Conservation (phyloP, 331 rosid species). For the Prunus yedoensis region DNA sequence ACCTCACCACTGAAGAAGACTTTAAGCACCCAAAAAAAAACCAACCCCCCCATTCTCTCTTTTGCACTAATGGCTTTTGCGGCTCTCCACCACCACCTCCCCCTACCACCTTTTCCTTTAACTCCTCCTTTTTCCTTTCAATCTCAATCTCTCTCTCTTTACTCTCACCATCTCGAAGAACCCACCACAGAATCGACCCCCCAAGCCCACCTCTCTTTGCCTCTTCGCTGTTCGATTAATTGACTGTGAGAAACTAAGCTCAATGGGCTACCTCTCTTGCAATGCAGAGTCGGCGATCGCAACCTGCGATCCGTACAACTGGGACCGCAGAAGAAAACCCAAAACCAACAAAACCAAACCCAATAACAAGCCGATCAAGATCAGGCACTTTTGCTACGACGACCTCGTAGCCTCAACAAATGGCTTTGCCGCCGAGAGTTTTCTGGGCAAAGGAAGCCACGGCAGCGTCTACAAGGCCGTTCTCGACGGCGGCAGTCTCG, state of each 20-base stretch:
- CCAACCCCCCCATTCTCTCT: not conserved
- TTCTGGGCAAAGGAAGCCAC: conserved; percentile 86
- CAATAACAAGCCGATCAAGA: conserved; percentile 15
- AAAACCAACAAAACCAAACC: too few species aligned
- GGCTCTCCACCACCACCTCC: conserved; percentile 20
- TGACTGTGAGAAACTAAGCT: not conserved
- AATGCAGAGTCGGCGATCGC: conserved; percentile 73
- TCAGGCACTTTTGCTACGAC: conserved; percentile 46
- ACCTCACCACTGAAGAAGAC: conserved; percentile 27
- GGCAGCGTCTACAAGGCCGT: conserved; percentile 78
- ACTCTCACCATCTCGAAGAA: not conserved
- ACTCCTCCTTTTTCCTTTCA: not conserved
- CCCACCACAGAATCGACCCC: not conserved
- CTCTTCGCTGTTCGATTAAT: not conserved
- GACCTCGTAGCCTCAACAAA: conserved; percentile 61
- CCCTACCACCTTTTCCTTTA: not conserved
- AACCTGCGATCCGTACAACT: conserved; percentile 59
- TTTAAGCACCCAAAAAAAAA: conserved; percentile 6
- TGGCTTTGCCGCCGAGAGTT: conserved; percentile 59
- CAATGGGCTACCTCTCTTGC: conserved; percentile 81
- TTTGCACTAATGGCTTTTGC: conserved; percentile 48
- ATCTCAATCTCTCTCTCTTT: too few species aligned
- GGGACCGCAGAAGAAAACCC: conserved; percentile 44
- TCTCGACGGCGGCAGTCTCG: conserved; percentile 56
- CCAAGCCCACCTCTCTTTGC: not conserved